Evolutionary conservation across 2,329 filamentous ascomycete genomes (phyloP).

Genomic region (Juglanconis sp.): DNA sequence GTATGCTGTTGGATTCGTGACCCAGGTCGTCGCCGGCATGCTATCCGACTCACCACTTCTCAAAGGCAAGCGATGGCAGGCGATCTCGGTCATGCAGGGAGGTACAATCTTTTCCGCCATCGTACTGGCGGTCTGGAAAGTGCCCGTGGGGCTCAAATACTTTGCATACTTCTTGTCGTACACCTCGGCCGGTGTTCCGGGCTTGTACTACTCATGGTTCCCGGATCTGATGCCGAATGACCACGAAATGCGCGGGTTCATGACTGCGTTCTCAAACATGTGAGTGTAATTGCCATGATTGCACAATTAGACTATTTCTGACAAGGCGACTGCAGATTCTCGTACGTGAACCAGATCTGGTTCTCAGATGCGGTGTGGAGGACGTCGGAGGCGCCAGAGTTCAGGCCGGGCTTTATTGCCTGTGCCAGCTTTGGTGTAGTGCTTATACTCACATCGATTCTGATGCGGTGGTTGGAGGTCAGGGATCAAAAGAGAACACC

Average conservation of each 20-base stretch:
- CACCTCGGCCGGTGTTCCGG: conserved; percentile 17
- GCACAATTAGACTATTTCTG: background rate
- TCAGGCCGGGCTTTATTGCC: conserved; percentile 17
- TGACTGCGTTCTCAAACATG: conserved; percentile 19
- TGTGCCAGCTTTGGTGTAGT: conserved; percentile 8
- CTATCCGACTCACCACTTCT: conserved; percentile 18
- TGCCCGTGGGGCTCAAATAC: conserved; percentile 19
- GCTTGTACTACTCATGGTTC: conserved; percentile 23
- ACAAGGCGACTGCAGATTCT: conserved; percentile 2
- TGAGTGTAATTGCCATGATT: background rate
- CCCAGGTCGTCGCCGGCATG: conserved; percentile 17
- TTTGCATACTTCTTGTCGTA: conserved; percentile 17
- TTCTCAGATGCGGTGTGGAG: conserved; percentile 17
- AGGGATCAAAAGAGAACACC: background rate
- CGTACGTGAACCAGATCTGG: conserved; percentile 20
- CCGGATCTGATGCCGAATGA: conserved; percentile 25
- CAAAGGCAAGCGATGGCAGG: conserved; percentile 14
- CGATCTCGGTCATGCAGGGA: conserved; percentile 18
- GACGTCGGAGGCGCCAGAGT: conserved; percentile 14
- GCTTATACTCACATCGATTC: conserved; percentile 8
- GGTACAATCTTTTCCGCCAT: conserved; percentile 17
- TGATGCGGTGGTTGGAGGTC: conserved; percentile 16
- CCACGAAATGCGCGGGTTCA: conserved; percentile 24
- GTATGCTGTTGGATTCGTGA: conserved; percentile 3
- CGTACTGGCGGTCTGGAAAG: conserved; percentile 14